A percentile compares a stretch with the other conserved stretches of the same genome.
These are phyloP conservation scores for Garcia nutans DNA, from an alignment of 345 rosid genomes.

Conservation along the genomic window DNA sequence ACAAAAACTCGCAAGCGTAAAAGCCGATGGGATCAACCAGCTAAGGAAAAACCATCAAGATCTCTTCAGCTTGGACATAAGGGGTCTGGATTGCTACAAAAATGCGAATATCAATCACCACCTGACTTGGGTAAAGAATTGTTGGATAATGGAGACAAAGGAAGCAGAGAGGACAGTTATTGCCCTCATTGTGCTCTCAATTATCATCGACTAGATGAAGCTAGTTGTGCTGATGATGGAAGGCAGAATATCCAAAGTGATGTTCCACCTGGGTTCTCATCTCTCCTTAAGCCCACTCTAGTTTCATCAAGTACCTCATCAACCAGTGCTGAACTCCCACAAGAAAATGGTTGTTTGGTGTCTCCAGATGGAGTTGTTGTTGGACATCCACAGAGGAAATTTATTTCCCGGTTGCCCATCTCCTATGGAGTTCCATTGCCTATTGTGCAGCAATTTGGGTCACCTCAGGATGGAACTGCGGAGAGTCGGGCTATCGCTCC, in stretches of 20 bases:
- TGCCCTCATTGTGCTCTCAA: conserved; percentile 21
- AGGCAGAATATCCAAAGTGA: conserved; percentile 48
- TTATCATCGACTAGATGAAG: conserved; percentile 26
- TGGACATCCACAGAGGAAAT: conserved; percentile 59
- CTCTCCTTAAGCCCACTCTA: conserved; percentile 31
- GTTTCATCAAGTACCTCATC: conserved; percentile 39
- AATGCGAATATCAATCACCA: conserved; percentile 20
- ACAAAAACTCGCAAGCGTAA: conserved; percentile 74
- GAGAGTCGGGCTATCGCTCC: conserved; percentile 78
- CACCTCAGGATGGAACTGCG: conserved; percentile 41
- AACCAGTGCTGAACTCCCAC: conserved; percentile 26
- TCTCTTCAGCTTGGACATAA: conserved; percentile 37
- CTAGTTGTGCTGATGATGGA: conserved; percentile 24
- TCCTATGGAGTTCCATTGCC: conserved; percentile 84
- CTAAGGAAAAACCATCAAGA: conserved; percentile 31
- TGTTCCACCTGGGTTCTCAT: conserved; percentile 88
- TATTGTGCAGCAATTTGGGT: conserved; percentile 60
- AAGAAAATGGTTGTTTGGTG: conserved; percentile 21
- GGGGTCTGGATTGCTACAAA: conserved; percentile 26
- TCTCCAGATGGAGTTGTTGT: conserved; percentile 37
- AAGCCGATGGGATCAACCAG: conserved; percentile 98
- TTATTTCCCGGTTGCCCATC: conserved; percentile 58
- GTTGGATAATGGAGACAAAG: conserved; percentile 21
- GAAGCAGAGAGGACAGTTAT: conserved; percentile 17
- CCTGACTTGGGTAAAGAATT: conserved; percentile 17